Percentiles rank a stretch among this genome's conserved stretches.
Evolutionary conservation across 2,329 filamentous ascomycete species (phyloP).

Genomic region (Drechslerella coelobrocha): DNA sequence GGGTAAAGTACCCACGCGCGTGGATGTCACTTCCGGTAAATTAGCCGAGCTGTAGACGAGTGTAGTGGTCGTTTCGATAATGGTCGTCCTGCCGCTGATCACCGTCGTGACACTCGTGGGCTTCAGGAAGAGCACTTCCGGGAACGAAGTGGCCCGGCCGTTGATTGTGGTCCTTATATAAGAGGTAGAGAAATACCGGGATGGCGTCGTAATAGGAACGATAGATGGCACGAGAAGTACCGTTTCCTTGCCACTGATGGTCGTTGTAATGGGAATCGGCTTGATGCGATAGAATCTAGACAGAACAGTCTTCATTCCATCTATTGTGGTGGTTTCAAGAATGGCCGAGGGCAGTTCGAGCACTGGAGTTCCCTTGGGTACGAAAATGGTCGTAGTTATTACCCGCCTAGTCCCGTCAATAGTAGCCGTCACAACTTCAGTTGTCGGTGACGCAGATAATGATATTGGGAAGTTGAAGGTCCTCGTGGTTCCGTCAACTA

Average conservation of each 20-base stretch:
- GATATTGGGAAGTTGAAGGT: conserved; percentile 42
- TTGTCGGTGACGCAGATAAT: conserved; percentile 28
- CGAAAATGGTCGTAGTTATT: conserved; percentile 34
- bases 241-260: conserved; percentile 27
- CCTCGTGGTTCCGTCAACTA: conserved; percentile 24
- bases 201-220: conserved; percentile 36
- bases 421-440: conserved; percentile 19
- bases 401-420: conserved; percentile 21
- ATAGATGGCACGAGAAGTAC: conserved; percentile 25
- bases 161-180: conserved; percentile 31
- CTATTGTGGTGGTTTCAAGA: conserved; percentile 24
- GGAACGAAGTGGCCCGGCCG: conserved; percentile 24
- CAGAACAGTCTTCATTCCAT: conserved; percentile 19
- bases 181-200: conserved; percentile 28
- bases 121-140: conserved; percentile 39
- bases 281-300: conserved; percentile 45
- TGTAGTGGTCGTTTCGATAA: conserved; percentile 31
- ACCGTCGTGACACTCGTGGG: conserved; percentile 39
- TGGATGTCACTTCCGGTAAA: conserved; percentile 9
- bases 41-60: conserved; percentile 4
- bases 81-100: conserved; percentile 31
- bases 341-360: conserved; percentile 39
- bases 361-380: conserved; percentile 28
- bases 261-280: conserved; percentile 35
- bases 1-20: neutral